phyloP scores from a whole-genome alignment of 441 rosid genomes.

The Pelargonium myrrhifolium region DNA sequence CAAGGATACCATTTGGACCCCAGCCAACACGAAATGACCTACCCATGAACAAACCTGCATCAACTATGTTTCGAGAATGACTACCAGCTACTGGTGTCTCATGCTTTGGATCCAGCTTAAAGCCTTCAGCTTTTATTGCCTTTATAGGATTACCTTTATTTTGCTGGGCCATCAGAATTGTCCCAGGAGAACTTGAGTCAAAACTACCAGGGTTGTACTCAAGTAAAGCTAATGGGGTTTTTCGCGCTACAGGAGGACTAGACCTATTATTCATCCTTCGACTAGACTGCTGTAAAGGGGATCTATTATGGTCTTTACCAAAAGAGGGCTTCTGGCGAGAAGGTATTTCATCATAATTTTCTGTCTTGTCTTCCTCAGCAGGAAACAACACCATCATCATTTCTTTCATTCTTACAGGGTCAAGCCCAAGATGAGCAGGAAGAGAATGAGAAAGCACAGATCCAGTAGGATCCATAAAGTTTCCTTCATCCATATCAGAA shows the following conservation, averaged over 20 bases:
- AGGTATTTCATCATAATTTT: slow-evolving; percentile 29
- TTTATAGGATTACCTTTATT: slow-evolving; percentile 52
- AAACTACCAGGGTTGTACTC: slow-evolving; percentile 59
- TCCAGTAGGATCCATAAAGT: slow-evolving; percentile 35
- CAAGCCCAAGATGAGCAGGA: slow-evolving; percentile 90
- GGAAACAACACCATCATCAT: slow-evolving; percentile 78
- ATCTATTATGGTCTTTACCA: slow-evolving; percentile 37
- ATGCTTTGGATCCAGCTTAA: slow-evolving; percentile 56
- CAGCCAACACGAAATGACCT: slow-evolving; percentile 97
- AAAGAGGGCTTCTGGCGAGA: slow-evolving; percentile 32
- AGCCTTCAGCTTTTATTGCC: slow-evolving; percentile 51
- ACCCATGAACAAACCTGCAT: slow-evolving; percentile 95
- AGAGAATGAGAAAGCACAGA: slow-evolving; percentile 88
- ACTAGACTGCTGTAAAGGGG: slow-evolving; percentile 35
- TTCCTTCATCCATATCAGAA: slow-evolving; percentile 36
- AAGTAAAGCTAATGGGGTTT: slow-evolving; percentile 70
- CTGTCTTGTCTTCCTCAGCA: slow-evolving; percentile 46
- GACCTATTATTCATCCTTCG: slow-evolving; percentile 46
- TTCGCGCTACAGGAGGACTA: slow-evolving; percentile 43
- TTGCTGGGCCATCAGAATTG: slow-evolving; percentile 73
- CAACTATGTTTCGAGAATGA: slow-evolving; percentile 74
- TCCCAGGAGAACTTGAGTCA: slow-evolving; percentile 46
- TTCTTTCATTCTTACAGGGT: slow-evolving; percentile 77
- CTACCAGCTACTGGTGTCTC: slow-evolving; percentile 63
- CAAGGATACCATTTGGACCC: slow-evolving; percentile 93